Evolutionary conservation across 108 stramenopile genomes (phyloP).

Genomic region (Nitzschia sp.): DNA sequence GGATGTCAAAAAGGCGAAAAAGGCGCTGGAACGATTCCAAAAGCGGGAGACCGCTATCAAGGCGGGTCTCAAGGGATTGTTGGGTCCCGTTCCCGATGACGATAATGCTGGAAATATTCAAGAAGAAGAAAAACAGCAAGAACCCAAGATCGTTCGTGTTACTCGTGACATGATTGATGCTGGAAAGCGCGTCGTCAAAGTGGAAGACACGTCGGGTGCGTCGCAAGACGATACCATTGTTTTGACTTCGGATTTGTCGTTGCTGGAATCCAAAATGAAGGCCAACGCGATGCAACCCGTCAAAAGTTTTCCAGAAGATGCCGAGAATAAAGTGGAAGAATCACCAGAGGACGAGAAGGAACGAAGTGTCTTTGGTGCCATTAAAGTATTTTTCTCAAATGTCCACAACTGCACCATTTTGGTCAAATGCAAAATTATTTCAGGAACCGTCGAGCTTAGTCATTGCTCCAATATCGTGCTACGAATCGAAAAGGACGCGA

Average conservation of each 20-base stretch:
- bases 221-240: conserved; percentile 59
- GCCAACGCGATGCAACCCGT: conserved; percentile 48
- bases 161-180: conserved; percentile 83
- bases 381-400: conserved; percentile 76
- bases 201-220: conserved; percentile 66
- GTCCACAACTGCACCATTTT: conserved; percentile 78
- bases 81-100: conserved; percentile 44
- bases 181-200: conserved; percentile 72
- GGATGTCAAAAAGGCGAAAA: conserved; percentile 58
- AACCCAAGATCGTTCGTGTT: conserved; percentile 42
- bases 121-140: conserved; percentile 40
- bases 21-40: conserved; percentile 63
- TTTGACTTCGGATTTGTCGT: conserved; percentile 79
- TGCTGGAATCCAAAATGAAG: conserved; percentile 70
- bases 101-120: conserved; percentile 5
- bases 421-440: conserved; percentile 85
- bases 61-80: conserved; percentile 40
- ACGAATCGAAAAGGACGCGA: conserved; percentile 65
- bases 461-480: conserved; percentile 73
- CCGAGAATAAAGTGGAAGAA: conserved; percentile 58
- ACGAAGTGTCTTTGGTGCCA: conserved; percentile 57
- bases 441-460: conserved; percentile 77
- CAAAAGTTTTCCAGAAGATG: conserved; percentile 75
- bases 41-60: conserved; percentile 66
- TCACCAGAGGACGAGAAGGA: conserved; percentile 15